Conservation (phyloP, 768 basidiomycete species). For the Xerocomellus intermedius region DNA sequence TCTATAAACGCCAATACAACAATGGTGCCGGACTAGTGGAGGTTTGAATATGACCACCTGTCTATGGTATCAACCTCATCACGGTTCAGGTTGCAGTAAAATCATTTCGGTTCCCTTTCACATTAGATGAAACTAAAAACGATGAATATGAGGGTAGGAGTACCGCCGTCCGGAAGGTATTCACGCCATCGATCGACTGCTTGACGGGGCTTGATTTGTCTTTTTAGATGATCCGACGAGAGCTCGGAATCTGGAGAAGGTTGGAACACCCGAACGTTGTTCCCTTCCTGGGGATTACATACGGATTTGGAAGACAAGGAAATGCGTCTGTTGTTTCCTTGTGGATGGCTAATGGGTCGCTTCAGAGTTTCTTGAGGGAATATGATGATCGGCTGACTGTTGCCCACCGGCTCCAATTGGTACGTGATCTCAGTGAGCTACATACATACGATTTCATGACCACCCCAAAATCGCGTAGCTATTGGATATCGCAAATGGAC, state of each 20-base stretch:
- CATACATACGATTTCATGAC: neutral
- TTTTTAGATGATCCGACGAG: conserved; percentile 1
- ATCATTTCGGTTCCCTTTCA: neutral
- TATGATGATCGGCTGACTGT: neutral
- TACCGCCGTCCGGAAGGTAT: neutral
- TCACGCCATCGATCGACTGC: neutral
- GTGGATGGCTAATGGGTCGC: conserved; percentile 5
- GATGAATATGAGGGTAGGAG: neutral
- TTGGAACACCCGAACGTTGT: too few relatives aligned
- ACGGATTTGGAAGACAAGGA: conserved; percentile 23
- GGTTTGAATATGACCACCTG: neutral
- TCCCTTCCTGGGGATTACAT: conserved; percentile 9
- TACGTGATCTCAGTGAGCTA: neutral
- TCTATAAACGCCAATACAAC: neutral
- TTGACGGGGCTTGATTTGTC: neutral
- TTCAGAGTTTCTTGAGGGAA: neutral
- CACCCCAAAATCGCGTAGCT: conserved; percentile 1
- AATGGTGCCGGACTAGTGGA: neutral
- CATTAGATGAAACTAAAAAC: neutral
- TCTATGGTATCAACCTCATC: neutral
- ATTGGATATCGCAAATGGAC: conserved; percentile 9
- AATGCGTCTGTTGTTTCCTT: neutral
- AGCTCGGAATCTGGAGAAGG: neutral
- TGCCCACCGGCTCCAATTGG: conserved; percentile 7
- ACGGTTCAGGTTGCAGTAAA: neutral